Evolutionary conservation across 2,329 filamentous ascomycete genomes (phyloP), one percentile per base, ranked within the genome.

Genomic region (Thelonectria discophora): DNA sequence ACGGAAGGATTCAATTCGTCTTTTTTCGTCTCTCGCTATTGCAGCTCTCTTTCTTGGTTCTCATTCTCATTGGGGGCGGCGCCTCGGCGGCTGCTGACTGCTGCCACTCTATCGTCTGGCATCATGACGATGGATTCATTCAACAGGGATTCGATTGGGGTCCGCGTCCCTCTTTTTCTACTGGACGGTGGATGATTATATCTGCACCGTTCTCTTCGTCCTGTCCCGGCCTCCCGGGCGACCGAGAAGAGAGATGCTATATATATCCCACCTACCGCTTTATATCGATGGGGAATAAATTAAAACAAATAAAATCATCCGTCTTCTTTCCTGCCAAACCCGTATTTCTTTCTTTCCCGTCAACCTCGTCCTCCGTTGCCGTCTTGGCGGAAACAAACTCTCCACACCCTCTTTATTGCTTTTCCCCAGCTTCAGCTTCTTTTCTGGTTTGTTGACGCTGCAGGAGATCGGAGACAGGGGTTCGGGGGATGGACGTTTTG

Each of bases 401-500:
- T 49, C 30, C 24, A 30, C 47, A 49, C n/a, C 9, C 17, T 20
- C 46, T 17, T 20, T 43, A 43, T 27, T 12, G n/a, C 17, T 27
- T 42, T 54, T 24, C 32, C 54, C 58, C 47, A 34, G 17, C 17
- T 32, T 24, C 40, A 20, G 13, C 17, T 57, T 37, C 27, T 30
- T 30, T 30, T 21, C 34, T 47, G 42, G 34, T 15, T 37, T 45
- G 18, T 20, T 48, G 51, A 46, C 27, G 24, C 45, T 32, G 48
- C 53, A 52, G 9, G 48, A 56, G 58, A 61, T 57, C 58, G 53
- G 53, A 56, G 58, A 34, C 47, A 48, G 53, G 58, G 49, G 51
- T 18, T 15, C 1, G 5, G 9, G 42, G 43, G 34, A 12, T 42
- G 24, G 42, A 20, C 34, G 39, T 57, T 51, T 54, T 52, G 53